Conservation (phyloP, 2,329 filamentous ascomycete genomes). For the Xylariaceae sp. region DNA sequence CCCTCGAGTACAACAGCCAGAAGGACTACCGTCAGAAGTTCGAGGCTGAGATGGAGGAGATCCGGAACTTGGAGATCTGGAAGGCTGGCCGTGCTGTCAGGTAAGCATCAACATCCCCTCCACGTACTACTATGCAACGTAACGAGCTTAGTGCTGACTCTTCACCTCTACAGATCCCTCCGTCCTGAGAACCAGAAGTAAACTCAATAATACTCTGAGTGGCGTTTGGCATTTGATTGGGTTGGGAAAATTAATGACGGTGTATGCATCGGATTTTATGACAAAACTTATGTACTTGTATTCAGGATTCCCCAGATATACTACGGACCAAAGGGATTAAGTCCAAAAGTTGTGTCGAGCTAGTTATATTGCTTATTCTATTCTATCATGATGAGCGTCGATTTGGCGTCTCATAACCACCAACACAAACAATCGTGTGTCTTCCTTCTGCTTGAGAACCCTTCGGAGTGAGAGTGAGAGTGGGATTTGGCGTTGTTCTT, state of each 20-base stretch:
- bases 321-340: conserved; percentile 22
- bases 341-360: conserved; percentile 21
- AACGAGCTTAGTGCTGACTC: conserved; percentile 7
- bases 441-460: too few species aligned
- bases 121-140: background rate
- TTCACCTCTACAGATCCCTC: conserved; percentile 51
- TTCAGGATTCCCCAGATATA: conserved; percentile 31
- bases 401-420: too few species aligned
- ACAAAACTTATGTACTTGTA: conserved; percentile 34
- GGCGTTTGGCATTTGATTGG: conserved; percentile 22
- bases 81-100: conserved; percentile 95
- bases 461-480: too few species aligned
- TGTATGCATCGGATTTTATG: conserved; percentile 22
- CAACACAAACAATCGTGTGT: too few species aligned
- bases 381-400: background rate
- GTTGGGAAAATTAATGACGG: conserved; percentile 24
- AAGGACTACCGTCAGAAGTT: conserved; percentile 95
- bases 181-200: conserved; percentile 84
- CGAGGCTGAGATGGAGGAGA: conserved; percentile 98
- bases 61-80: conserved; percentile 98
- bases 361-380: conserved; percentile 11
- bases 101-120: conserved; percentile 38
- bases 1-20: conserved; percentile 94
- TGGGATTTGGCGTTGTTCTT: too few species aligned
- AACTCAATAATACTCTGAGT: conserved; percentile 25